phyloP scores from a whole-genome alignment of 352 stramenopile species.

The Phytophthora quininea region DNA sequence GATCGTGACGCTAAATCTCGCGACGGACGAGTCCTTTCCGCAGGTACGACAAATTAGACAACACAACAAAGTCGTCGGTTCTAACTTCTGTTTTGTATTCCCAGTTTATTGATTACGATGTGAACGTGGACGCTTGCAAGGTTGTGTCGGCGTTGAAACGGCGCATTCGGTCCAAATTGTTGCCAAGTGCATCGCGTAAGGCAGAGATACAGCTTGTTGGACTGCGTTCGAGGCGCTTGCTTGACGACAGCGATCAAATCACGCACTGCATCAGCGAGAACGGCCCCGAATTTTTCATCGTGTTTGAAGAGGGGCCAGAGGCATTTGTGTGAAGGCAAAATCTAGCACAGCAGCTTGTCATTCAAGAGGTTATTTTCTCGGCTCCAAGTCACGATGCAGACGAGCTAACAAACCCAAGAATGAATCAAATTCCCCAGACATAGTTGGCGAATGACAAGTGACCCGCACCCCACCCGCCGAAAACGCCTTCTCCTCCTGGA shows the following conservation, averaged over 20 bases:
- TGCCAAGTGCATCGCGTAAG: slow-evolving; percentile 12
- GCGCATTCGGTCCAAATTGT: slow-evolving; percentile 21
- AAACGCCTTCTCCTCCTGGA: slow-evolving; percentile 26
- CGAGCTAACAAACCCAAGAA: too few species aligned
- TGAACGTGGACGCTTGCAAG: slow-evolving; percentile 29
- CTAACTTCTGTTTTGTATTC: neutral
- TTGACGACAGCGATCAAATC: slow-evolving; percentile 26
- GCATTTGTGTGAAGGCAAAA: slow-evolving; percentile 20
- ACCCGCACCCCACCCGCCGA: slow-evolving; percentile 27
- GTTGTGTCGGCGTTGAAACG: slow-evolving; percentile 26
- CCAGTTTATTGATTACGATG: slow-evolving; percentile 23
- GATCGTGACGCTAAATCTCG: slow-evolving; percentile 31
- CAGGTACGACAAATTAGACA: slow-evolving; percentile 15
- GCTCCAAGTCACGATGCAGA: neutral
- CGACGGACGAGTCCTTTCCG: slow-evolving; percentile 36
- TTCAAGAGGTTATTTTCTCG: too few species aligned
- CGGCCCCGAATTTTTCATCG: slow-evolving; percentile 34
- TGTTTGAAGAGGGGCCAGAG: slow-evolving; percentile 27
- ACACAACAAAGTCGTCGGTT: too few species aligned
- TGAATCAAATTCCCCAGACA: slow-evolving; percentile 18
- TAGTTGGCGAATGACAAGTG: slow-evolving; percentile 45
- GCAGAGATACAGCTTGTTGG: slow-evolving; percentile 26
- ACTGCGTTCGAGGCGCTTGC: slow-evolving; percentile 17
- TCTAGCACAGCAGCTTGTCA: too few species aligned
- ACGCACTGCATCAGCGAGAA: slow-evolving; percentile 26